phyloP scores from a whole-genome alignment of 345 rosid genomes.

The Lepidium didymum region DNA sequence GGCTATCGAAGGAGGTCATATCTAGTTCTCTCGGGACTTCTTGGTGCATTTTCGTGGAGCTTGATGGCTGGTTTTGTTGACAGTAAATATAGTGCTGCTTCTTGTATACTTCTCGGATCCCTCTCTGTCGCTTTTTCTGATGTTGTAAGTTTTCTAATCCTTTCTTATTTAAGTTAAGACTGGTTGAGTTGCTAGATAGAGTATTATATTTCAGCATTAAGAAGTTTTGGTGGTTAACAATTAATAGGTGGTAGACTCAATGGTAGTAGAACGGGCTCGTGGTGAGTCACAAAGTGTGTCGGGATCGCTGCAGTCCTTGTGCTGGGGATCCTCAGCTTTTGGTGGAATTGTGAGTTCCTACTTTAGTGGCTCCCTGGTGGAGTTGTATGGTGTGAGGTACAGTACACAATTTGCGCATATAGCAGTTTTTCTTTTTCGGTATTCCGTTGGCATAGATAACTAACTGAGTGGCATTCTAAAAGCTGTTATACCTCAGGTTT shows the following conservation, averaged over 20 bases:
- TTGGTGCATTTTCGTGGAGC: slow-evolving; percentile 95
- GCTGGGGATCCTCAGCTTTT: slow-evolving; percentile 99
- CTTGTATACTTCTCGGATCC: slow-evolving; percentile 84
- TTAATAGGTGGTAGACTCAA: slow-evolving; percentile 87
- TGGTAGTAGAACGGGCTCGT: slow-evolving; percentile 98
- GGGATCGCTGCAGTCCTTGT: slow-evolving; percentile 86
- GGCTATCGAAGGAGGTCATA: slow-evolving; percentile 97
- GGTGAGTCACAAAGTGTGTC: slow-evolving; percentile 94
- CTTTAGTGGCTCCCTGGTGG: slow-evolving; percentile 92
- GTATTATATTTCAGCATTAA: neutral
- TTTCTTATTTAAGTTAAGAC: neutral
- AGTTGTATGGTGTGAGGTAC: slow-evolving; percentile 85
- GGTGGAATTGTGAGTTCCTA: slow-evolving; percentile 96
- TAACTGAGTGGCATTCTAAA: slow-evolving; percentile 23
- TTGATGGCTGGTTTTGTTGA: slow-evolving; percentile 91
- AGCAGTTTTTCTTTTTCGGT: neutral
- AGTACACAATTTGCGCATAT: neutral
- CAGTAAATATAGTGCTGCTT: slow-evolving; percentile 76
- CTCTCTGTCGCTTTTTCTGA: slow-evolving; percentile 97
- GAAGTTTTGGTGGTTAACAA: neutral
- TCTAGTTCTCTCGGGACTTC: slow-evolving; percentile 89
- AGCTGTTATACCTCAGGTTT: slow-evolving; percentile 55
- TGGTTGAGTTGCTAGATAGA: neutral
- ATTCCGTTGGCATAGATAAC: neutral
- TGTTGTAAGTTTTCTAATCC: slow-evolving; percentile 49